phyloP scores from a whole-genome alignment of 1,284 basidiomycete genomes.

The Moesziomyces parantarcticus region DNA sequence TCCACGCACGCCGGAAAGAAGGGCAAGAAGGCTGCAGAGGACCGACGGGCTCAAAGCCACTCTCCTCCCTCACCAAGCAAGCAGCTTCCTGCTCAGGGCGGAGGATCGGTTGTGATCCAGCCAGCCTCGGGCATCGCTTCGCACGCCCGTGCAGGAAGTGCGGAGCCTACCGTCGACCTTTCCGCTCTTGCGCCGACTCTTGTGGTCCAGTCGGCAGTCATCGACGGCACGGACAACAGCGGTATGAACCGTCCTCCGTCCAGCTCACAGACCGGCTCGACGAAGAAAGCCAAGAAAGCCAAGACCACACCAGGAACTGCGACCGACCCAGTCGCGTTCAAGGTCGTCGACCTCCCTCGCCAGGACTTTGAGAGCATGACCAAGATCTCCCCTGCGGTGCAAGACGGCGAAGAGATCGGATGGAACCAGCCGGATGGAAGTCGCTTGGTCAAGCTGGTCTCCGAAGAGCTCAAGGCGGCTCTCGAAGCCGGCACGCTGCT shows the following conservation, averaged over 20 bases:
- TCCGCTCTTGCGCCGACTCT: constrained; percentile 6
- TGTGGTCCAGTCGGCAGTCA: constrained; percentile 1
- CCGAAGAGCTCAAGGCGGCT: constrained; percentile 64
- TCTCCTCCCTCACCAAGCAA: constrained; percentile 40
- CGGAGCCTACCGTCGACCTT: constrained; percentile 12
- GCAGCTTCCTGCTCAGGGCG: constrained; percentile 9
- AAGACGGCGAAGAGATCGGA: constrained; percentile 50
- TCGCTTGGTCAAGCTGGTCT: constrained; percentile 63
- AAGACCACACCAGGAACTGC: constrained; percentile 20
- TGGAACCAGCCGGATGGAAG: constrained; percentile 66
- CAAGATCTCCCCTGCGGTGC: constrained; percentile 21
- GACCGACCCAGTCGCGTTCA: constrained; percentile 26
- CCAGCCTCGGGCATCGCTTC: constrained; percentile 6
- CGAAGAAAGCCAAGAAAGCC: constrained; percentile 36
- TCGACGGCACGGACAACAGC: constrained; percentile 2
- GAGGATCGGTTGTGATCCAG: constrained; percentile 10
- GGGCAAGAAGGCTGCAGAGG: constrained; percentile 30
- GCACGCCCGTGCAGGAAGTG: constrained; percentile 18
- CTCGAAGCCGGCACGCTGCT: constrained; percentile 59
- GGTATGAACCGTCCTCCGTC: neutral
- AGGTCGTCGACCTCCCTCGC: constrained; percentile 33
- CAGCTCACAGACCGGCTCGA: constrained; percentile 5
- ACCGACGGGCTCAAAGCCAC: constrained; percentile 35
- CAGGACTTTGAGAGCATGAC: constrained; percentile 47
- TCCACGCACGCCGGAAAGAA: constrained; percentile 23